These are phyloP conservation scores for Amylocarpus encephaloides DNA, from an alignment of 2,329 filamentous ascomycete genomes.

Conservation along the genomic window DNA sequence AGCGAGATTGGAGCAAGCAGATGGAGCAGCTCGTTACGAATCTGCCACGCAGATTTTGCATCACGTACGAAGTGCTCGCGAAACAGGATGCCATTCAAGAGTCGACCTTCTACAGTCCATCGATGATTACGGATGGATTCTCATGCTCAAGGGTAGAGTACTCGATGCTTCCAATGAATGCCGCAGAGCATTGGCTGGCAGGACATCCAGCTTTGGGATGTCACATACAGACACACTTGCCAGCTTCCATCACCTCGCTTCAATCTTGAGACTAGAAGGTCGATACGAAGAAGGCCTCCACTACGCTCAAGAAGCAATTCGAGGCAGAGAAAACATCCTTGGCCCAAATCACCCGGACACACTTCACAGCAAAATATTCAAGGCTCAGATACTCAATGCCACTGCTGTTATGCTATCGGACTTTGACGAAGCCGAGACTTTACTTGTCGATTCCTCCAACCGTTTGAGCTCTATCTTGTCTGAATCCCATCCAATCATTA, in stretches of 20 bases:
- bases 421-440: conserved; percentile 19
- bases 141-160: conserved; percentile 21
- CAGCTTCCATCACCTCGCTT: conserved; percentile 20
- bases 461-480: conserved; percentile 14
- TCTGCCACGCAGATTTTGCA: conserved; percentile 14
- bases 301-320: conserved; percentile 18
- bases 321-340: conserved; percentile 17
- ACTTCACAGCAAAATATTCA: conserved; percentile 19
- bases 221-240: conserved; percentile 21
- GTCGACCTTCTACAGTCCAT: conserved; percentile 10
- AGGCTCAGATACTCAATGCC: conserved; percentile 17
- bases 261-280: conserved; percentile 17
- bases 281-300: conserved; percentile 19
- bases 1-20: conserved; percentile 19
- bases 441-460: conserved; percentile 17
- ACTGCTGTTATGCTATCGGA: conserved; percentile 18
- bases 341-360: conserved; percentile 23
- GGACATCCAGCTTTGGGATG: conserved; percentile 15
- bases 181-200: conserved; percentile 19
- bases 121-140: conserved; percentile 14
- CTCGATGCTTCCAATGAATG: conserved; percentile 17
- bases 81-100: conserved; percentile 8
- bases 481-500: conserved; percentile 19
- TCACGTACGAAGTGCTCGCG: conserved; percentile 10
- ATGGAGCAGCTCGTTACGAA: conserved; percentile 21